Evolutionary conservation across 768 basidiomycete species (phyloP).

Genomic region (Mrakia gelida): DNA sequence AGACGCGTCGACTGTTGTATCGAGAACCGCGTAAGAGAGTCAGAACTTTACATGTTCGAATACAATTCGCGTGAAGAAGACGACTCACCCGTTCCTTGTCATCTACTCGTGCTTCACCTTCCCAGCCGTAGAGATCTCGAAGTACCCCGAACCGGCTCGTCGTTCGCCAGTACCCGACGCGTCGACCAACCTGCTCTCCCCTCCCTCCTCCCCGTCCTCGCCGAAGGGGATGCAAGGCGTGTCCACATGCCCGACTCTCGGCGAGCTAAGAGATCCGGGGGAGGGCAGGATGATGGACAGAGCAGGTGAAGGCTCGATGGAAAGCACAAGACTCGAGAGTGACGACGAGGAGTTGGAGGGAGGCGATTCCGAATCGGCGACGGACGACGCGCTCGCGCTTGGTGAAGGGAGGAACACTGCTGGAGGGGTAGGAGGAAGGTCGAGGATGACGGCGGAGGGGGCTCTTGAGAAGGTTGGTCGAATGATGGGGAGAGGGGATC

Average conservation of each 20-base stretch:
- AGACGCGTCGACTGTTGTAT: too few species aligned
- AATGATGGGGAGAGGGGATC: background rate
- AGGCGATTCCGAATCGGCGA: background rate
- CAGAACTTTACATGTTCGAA: too few species aligned
- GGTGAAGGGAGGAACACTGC: background rate
- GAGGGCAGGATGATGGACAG: background rate
- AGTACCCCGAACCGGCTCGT: background rate
- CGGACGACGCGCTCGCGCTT: background rate
- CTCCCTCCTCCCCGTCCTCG: background rate
- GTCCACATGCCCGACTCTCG: background rate
- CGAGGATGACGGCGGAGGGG: background rate
- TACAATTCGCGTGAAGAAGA: too few species aligned
- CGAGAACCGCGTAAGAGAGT: too few species aligned
- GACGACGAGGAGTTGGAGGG: background rate
- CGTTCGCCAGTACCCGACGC: background rate
- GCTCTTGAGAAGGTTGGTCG: background rate
- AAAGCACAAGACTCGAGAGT: background rate
- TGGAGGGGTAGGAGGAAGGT: background rate
- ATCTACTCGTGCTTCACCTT: background rate
- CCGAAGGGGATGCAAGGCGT: background rate
- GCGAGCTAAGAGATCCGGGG: background rate
- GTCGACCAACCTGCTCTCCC: background rate
- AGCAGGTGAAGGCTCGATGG: background rate
- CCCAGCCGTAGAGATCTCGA: background rate
- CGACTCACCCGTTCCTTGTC: background rate